Percentiles rank a stretch among this genome's conserved stretches.
These are phyloP conservation scores for Plantago rigida DNA, from an alignment of 305 asterid genomes.

Conservation along the genomic window DNA sequence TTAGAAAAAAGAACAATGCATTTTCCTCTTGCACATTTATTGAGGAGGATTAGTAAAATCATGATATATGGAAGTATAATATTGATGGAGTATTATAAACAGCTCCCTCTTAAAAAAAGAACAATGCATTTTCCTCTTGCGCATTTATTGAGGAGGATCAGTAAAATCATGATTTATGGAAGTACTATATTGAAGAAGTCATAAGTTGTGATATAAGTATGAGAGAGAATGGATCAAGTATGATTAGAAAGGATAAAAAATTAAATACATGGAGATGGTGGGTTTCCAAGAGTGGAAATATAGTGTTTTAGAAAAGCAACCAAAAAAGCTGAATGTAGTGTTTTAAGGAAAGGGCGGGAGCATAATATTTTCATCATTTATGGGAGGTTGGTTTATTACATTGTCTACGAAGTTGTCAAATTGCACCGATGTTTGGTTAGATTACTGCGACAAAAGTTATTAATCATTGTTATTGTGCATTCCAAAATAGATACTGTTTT, in stretches of 20 bases:
- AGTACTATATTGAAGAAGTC: neutral
- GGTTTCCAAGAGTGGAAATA: too few species aligned
- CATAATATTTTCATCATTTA: too few species aligned
- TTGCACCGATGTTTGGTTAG: neutral
- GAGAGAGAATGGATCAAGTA: neutral
- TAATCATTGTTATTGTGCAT: neutral
- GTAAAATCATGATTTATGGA: neutral
- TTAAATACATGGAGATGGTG: neutral
- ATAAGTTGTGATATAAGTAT: neutral
- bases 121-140: neutral
- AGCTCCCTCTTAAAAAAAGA: neutral
- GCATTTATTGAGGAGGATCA: neutral
- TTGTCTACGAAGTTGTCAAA: neutral
- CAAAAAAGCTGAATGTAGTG: too few species aligned
- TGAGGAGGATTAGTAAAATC: neutral
- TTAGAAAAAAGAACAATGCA: neutral
- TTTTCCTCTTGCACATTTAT: neutral
- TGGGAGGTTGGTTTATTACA: too few species aligned
- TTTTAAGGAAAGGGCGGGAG: too few species aligned
- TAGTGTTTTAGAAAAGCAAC: too few species aligned
- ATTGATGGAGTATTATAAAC: neutral
- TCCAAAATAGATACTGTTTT: neutral
- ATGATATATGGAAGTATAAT: neutral
- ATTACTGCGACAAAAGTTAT: neutral
- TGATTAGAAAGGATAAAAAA: neutral